phyloP scores from a whole-genome alignment of 805 yeast species.

The Yarrowia divulgata region DNA sequence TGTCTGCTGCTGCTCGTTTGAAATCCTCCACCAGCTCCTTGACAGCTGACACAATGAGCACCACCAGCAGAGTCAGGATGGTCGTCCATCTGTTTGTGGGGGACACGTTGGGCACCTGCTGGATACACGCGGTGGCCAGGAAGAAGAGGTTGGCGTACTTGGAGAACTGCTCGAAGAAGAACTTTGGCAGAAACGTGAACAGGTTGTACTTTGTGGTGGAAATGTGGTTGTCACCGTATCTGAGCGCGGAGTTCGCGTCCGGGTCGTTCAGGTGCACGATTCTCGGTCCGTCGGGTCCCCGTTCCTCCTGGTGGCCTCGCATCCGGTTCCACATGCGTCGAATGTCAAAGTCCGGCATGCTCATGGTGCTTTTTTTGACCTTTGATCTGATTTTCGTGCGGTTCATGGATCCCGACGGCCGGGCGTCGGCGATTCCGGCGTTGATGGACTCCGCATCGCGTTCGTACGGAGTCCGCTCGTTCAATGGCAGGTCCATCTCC shows the following conservation, averaged over 20 bases:
- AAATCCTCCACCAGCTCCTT: constrained; percentile 91
- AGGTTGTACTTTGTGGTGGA: constrained; percentile 94
- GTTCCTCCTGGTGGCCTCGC: constrained; percentile 44
- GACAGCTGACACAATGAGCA: constrained; percentile 85
- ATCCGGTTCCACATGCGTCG: constrained; percentile 48
- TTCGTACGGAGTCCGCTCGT: constrained; percentile 41
- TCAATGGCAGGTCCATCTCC: constrained; percentile 49
- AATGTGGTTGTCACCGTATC: constrained; percentile 81
- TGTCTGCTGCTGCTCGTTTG: constrained; percentile 86
- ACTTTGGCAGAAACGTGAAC: constrained; percentile 93
- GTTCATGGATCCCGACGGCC: constrained; percentile 22
- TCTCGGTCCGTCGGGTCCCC: constrained; percentile 59
- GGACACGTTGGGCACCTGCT: constrained; percentile 95
- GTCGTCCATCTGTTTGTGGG: constrained; percentile 97
- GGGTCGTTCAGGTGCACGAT: constrained; percentile 72
- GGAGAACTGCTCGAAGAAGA: constrained; percentile 93
- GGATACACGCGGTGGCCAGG: constrained; percentile 88
- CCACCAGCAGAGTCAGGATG: constrained; percentile 86
- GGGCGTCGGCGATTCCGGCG: constrained; percentile 19
- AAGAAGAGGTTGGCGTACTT: constrained; percentile 96
- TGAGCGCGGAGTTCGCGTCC: constrained; percentile 59
- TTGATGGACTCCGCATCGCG: constrained; percentile 13
- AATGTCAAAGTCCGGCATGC: constrained; percentile 49
- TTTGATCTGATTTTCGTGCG: constrained; percentile 41
- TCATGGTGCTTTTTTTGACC: constrained; percentile 41